Conservation (phyloP, 108 stramenopile species). For the Conticribra guillardii region DNA sequence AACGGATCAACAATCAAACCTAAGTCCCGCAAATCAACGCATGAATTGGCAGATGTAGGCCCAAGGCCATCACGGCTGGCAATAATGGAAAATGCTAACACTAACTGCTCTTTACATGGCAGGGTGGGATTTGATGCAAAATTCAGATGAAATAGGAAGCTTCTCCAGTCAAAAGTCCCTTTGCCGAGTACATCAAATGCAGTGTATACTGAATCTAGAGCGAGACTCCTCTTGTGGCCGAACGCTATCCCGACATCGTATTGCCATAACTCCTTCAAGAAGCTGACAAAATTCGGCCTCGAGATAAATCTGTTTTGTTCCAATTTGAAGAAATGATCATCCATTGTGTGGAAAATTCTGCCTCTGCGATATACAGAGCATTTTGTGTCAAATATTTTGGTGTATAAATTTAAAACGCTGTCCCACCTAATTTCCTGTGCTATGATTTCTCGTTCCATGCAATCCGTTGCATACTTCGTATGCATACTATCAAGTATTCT, state of each 20-base stretch:
- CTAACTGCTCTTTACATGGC: constrained; percentile 18
- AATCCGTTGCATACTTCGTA: constrained; percentile 5
- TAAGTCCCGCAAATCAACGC: constrained; percentile 33
- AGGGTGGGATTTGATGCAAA: constrained; percentile 25
- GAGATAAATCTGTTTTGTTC: constrained; percentile 26
- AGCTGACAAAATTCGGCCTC: constrained; percentile 31
- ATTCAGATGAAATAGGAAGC: constrained; percentile 34
- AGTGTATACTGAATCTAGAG: constrained; percentile 25
- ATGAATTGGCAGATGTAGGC: constrained; percentile 6
- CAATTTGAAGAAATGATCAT: constrained; percentile 28
- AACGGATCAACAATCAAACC: constrained; percentile 30
- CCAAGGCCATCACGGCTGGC: constrained; percentile 16
- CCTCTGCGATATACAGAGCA: constrained; percentile 12
- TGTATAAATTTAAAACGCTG: constrained; percentile 10
- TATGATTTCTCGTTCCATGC: constrained; percentile 12
- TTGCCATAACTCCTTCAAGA: constrained; percentile 14
- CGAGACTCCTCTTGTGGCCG: not conserved
- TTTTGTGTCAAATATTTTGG: constrained; percentile 10
- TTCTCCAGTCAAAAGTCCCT: constrained; percentile 35
- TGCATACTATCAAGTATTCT: constrained; percentile 4
- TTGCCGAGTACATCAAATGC: constrained; percentile 22
- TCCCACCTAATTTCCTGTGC: constrained; percentile 34
- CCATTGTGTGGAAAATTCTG: constrained; percentile 14
- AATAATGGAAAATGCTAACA: constrained; percentile 30
- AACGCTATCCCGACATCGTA: not conserved